phyloP scores from a whole-genome alignment of 441 rosid species.

The Flueggea neowawraea region DNA sequence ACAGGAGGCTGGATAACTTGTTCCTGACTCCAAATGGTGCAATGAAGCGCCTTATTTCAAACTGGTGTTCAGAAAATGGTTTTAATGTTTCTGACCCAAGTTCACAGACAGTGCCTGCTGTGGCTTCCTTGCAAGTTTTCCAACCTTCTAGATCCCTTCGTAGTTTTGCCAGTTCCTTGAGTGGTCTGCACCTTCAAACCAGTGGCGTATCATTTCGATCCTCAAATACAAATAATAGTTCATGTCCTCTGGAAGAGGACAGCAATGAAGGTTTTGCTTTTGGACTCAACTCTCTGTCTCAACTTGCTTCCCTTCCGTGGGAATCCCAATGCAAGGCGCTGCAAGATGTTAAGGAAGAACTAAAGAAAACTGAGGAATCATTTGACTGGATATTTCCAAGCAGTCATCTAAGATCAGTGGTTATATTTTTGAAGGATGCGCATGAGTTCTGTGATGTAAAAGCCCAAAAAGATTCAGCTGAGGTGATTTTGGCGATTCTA shows the following conservation, averaged over 20 bases:
- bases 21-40: constrained; percentile 26
- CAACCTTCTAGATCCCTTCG: constrained; percentile 20
- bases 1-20: constrained; percentile 24
- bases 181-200: constrained; percentile 20
- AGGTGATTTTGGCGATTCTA: constrained; percentile 32
- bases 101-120: constrained; percentile 7
- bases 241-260: constrained; percentile 5
- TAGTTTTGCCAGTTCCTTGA: constrained; percentile 35
- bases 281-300: constrained; percentile 9
- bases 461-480: constrained; percentile 34
- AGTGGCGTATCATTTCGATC: constrained; percentile 23
- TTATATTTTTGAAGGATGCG: constrained; percentile 33
- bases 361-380: constrained; percentile 12
- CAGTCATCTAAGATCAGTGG: constrained; percentile 18
- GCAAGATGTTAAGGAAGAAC: constrained; percentile 23
- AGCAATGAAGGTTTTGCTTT: neutral
- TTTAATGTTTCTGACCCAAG: constrained; percentile 21
- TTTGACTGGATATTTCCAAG: constrained; percentile 9
- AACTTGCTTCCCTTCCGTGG: constrained; percentile 31
- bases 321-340: constrained; percentile 25
- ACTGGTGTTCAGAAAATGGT: constrained; percentile 39
- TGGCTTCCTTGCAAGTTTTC: neutral
- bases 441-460: constrained; percentile 20
- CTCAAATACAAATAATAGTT: constrained; percentile 11
- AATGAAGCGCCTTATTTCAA: constrained; percentile 30